phyloP scores from a whole-genome alignment of 176 grass and related monocot genomes.

The Eragrostis nindensis region DNA sequence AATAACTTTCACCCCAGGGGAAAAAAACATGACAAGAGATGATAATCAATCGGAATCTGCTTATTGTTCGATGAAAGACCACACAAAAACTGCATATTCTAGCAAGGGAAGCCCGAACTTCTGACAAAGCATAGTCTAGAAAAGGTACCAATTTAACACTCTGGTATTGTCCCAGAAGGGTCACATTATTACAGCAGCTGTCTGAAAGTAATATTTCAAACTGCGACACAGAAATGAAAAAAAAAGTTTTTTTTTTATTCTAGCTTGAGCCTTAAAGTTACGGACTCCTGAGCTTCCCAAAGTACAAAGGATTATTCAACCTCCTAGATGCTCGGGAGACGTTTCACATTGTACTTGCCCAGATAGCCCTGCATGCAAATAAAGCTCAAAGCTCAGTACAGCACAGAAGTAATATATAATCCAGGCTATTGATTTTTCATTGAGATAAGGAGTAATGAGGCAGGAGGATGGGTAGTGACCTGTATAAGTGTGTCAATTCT shows the following conservation, averaged over 20 bases:
- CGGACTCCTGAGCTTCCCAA: not conserved
- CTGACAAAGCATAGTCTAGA: not conserved
- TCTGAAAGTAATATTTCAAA: not conserved
- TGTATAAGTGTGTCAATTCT: not conserved
- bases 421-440: not conserved
- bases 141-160: not conserved
- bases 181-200: not conserved
- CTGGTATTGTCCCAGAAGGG: not conserved
- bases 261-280: not conserved
- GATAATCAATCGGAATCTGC: not conserved
- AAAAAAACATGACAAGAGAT: not conserved
- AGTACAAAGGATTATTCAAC: not conserved
- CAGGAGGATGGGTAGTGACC: not conserved
- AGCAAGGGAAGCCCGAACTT: not conserved
- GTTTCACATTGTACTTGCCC: not conserved
- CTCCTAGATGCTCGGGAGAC: not conserved
- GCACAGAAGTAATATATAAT: not conserved
- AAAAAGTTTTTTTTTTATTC: not conserved
- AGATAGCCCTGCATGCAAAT: slow-evolving; percentile 2
- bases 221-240: not conserved
- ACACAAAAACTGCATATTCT: not conserved
- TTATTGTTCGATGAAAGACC: not conserved
- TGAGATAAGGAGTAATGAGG: not conserved
- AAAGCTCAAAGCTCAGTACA: not conserved
- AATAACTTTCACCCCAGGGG: too few species aligned